Evolutionary conservation across 2,329 filamentous ascomycete genomes (phyloP), one percentile per base, ranked within the genome.

Genomic region (Sporothrix pallida): DNA sequence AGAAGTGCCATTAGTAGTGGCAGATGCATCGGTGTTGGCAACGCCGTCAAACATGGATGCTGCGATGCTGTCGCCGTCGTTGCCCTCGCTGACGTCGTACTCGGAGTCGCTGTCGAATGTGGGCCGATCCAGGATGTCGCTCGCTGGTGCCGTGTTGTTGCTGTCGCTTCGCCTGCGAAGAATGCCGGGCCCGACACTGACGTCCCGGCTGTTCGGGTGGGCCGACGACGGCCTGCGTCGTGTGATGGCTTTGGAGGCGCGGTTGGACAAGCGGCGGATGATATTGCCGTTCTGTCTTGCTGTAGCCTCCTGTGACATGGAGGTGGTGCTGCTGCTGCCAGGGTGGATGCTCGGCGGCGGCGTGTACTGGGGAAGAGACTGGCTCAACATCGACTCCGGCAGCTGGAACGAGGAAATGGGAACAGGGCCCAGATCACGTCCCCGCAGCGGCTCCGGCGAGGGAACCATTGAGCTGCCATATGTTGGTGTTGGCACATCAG

Each of bases 141-240:
- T 70, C 83, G 87, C 83, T 10, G 89, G 88, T 8, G 87, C 86
- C 7, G 91, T 91, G 76, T 89, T 93, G 81, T 93, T 96, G 84
- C 95, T 97, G 81, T 97, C 94, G 81, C 95, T 98, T 77, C 95
- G 90, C 31, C 79, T 88, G 75, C 95, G 90, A 82, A 97, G 89
- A 71, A 97, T 92, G 73, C 94, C 92, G 1, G 96, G 96, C 0
- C 96, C 96, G 37, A 94, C 91, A 80, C 95, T 98, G 75, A 93
- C 91, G 79, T 98, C 94, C 58, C 95, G 90, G 80, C 92, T 93
- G 75, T 91, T 90, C 23, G 92, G 89, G 62, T 92, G 88, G 0
- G 91, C 91, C 2, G 93, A 94, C 17, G 93, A 97, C 75, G 92
- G 91, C 75, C 95, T 88, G 76, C 94, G 90, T 75, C 91, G 87